A percentile compares a stretch with the other conserved stretches of the same genome.
Evolutionary conservation across 352 stramenopile genomes (phyloP).

Genomic region (Albugo laibachii): DNA sequence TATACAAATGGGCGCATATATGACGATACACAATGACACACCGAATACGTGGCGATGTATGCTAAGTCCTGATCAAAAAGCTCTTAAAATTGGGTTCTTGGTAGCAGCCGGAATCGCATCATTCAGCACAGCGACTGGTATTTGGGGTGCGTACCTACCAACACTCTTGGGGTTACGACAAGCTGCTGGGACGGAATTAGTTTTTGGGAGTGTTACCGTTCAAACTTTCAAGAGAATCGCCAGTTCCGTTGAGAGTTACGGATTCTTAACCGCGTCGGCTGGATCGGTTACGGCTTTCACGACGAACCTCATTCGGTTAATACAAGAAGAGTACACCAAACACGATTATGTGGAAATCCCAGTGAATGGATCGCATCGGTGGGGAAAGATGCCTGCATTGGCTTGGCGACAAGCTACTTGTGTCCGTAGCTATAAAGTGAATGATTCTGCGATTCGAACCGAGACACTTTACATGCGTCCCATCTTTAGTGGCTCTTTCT

Average conservation of each 20-base stretch:
- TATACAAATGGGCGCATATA: conserved; percentile 11
- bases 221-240: neutral
- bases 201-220: neutral
- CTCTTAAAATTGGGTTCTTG: conserved; percentile 8
- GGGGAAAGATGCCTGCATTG: conserved; percentile 24
- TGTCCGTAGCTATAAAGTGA: conserved; percentile 14
- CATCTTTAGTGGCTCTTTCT: conserved; percentile 21
- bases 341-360: conserved; percentile 17
- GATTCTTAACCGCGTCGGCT: neutral
- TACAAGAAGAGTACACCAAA: conserved; percentile 16
- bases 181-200: conserved; percentile 1
- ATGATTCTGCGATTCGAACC: conserved; percentile 16
- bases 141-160: conserved; percentile 1
- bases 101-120: conserved; percentile 1
- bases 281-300: conserved; percentile 14
- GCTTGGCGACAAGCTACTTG: conserved; percentile 23
- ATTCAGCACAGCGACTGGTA: conserved; percentile 2
- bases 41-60: conserved; percentile 8
- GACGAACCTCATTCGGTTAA: conserved; percentile 13
- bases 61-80: conserved; percentile 8
- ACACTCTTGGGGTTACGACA: conserved; percentile 7
- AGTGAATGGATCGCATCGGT: conserved; percentile 12
- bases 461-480: conserved; percentile 27
- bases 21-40: conserved; percentile 14
- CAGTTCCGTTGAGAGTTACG: no score